Base-by-base conservation (phyloP, 345 rosid species). In the Acer saccharum region DNA sequence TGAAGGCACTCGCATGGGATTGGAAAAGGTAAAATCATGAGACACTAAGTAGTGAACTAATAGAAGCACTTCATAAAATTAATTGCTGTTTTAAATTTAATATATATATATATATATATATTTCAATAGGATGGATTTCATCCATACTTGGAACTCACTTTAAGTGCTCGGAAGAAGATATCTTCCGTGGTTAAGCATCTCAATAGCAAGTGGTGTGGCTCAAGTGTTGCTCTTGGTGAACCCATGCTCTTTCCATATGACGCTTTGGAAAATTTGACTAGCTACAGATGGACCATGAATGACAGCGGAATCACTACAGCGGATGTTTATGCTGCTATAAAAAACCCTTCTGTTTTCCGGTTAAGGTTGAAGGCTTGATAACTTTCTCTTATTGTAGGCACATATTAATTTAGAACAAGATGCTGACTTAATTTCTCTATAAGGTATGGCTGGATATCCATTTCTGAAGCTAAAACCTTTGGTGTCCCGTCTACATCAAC, bases 101-200 rank as follows among this genome's bases (percentile, higher is more conserved):
- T 54, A 12, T 75, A 8, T 35, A 35, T 35, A 35, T 35, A 35
- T 41, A 16, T 41, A 0, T 73, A 52, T 29, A 2, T 29, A 29
- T 70, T 60, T n/a, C 29, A 54, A 25, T 64, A 90, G 99, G 96
- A 90, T 63, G 97, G 99, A 17, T 89, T 88, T 81, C 83, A 96
- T 85, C 99, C 99, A 46, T 92, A 90, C 83, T 79, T 96, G 86
- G 99, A 96, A 78, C 97, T 96, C 77, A 90, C 91, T 78, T 82
- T 93, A 77, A 91, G 88, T 77, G 78, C 88, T 65, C 71, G 89
- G 69, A 93, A 91, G 83, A 91, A 85, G 82, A 80, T 93, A 69
- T 88, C 91, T 72, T 93, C 98, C 16, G 93, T 93, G 70, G 87
- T 93, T 68, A 87, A 88, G 82, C 98, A 84, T 81, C 83, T 93